Evolutionary conservation across 2,329 filamentous ascomycete genomes (phyloP).

Genomic region (Berkeleyomyces basicola): DNA sequence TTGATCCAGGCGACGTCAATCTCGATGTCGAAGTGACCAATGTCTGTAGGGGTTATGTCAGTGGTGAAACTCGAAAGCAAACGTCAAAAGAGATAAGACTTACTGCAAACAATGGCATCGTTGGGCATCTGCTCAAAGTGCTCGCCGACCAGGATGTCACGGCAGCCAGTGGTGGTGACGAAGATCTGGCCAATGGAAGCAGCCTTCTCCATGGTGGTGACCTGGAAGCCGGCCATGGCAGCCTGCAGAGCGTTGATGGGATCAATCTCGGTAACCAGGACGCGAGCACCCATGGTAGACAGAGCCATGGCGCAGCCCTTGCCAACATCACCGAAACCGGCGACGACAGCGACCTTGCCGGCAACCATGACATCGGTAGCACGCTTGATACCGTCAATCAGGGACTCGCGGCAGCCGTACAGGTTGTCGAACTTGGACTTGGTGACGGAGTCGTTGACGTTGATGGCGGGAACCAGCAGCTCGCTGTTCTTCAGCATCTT

Average conservation of each 20-base stretch:
- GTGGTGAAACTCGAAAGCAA: conserved; percentile 10
- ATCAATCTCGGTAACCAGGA: conserved; percentile 92
- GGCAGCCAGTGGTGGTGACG: conserved; percentile 97
- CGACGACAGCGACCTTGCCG: conserved; percentile 94
- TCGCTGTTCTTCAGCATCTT: conserved; percentile 82
- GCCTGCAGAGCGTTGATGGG: conserved; percentile 99
- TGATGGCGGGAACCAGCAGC: conserved; percentile 90
- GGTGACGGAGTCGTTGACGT: conserved; percentile 99
- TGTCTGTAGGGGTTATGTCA: conserved; percentile 38
- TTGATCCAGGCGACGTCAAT: conserved; percentile 99
- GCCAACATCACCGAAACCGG: conserved; percentile 96
- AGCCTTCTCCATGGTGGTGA: conserved; percentile 96
- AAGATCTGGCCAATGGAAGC: conserved; percentile 85
- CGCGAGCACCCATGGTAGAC: conserved; percentile 90
- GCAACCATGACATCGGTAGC: conserved; percentile 99
- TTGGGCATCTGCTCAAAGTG: conserved; percentile 96
- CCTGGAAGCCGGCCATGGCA: conserved; percentile 91
- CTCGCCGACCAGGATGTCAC: conserved; percentile 80
- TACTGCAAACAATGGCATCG: conserved; percentile 97
- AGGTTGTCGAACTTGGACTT: conserved; percentile 99
- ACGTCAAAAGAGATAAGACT: conserved; percentile 22
- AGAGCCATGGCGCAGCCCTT: conserved; percentile 97
- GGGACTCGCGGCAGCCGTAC: conserved; percentile 97
- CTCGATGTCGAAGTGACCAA: conserved; percentile 99
- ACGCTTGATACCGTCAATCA: conserved; percentile 99